Conservation (phyloP, 345 rosid species). For the Salix udensis region DNA sequence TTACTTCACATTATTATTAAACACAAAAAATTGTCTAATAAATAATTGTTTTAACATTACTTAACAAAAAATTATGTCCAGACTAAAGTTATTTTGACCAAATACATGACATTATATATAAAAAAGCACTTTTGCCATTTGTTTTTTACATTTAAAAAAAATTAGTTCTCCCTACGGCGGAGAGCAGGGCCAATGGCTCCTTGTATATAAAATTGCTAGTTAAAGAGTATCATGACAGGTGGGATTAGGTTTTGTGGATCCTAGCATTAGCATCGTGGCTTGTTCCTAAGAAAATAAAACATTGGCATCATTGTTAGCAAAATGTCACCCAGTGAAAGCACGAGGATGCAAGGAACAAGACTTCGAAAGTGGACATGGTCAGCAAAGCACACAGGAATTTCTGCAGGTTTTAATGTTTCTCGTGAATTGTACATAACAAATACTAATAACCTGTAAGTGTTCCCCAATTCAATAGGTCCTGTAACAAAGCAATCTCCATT, state of each 20-base stretch:
- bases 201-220: neutral
- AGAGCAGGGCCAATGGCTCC: too few relatives aligned
- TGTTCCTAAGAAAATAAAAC: neutral
- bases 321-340: neutral
- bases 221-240: neutral
- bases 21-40: too few relatives aligned
- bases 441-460: slow-evolving; percentile 32
- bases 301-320: neutral
- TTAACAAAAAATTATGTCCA: too few relatives aligned
- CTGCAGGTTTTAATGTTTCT: slow-evolving; percentile 51
- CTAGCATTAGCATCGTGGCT: too few relatives aligned
- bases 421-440: slow-evolving; percentile 39
- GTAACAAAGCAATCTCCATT: slow-evolving; percentile 46
- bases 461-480: slow-evolving; percentile 43
- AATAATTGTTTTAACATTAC: too few relatives aligned
- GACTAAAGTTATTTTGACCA: too few relatives aligned
- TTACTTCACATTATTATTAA: too few relatives aligned
- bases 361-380: neutral
- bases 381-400: slow-evolving; percentile 9
- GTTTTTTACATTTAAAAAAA: too few relatives aligned
- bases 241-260: neutral
- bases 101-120: too few relatives aligned
- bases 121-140: too few relatives aligned
- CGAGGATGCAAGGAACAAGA: neutral
- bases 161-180: too few relatives aligned